Evolutionary conservation across 257 asterid species (phyloP).

Genomic region (Solanum phureja): DNA sequence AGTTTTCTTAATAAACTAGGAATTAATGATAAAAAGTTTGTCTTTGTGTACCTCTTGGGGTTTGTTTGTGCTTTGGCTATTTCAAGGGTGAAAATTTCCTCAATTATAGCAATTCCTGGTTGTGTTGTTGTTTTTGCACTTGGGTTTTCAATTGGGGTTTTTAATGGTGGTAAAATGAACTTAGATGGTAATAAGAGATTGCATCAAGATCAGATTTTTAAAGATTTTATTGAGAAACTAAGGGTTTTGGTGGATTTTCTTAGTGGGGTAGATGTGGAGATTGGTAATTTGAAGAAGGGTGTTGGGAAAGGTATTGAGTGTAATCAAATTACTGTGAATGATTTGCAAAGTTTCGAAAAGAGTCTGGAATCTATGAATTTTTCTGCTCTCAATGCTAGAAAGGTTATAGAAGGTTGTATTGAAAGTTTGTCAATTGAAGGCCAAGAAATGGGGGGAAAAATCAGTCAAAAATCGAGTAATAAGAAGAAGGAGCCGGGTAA

Average conservation of each 20-base stretch:
- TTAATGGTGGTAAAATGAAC: constrained; percentile 52
- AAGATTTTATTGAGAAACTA: constrained; percentile 32
- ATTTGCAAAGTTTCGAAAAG: constrained; percentile 40
- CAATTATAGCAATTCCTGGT: constrained; percentile 69
- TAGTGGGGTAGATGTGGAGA: constrained; percentile 20
- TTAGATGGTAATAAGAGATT: constrained; percentile 25
- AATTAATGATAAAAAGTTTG: constrained; percentile 53
- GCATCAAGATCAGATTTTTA: constrained; percentile 27
- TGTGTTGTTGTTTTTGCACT: constrained; percentile 63
- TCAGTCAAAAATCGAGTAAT: constrained; percentile 27
- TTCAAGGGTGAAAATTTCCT: constrained; percentile 64
- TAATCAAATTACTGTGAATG: constrained; percentile 40
- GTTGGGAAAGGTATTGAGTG: constrained; percentile 29
- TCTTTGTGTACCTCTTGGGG: constrained; percentile 67
- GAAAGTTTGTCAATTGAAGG: constrained; percentile 20
- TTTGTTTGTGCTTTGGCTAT: constrained; percentile 78
- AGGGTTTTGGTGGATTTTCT: constrained; percentile 23
- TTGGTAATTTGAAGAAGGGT: constrained; percentile 37
- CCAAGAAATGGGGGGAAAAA: constrained; percentile 27
- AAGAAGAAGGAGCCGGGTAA: constrained; percentile 34
- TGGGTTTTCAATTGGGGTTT: constrained; percentile 67
- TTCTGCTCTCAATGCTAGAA: constrained; percentile 21
- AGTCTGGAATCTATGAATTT: constrained; percentile 30
- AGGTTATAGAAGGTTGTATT: constrained; percentile 35
- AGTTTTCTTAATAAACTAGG: constrained; percentile 48